Evolutionary conservation across 1,284 basidiomycete species (phyloP), one percentile per base, ranked within the genome.

Genomic region (Fomes fomentarius): DNA sequence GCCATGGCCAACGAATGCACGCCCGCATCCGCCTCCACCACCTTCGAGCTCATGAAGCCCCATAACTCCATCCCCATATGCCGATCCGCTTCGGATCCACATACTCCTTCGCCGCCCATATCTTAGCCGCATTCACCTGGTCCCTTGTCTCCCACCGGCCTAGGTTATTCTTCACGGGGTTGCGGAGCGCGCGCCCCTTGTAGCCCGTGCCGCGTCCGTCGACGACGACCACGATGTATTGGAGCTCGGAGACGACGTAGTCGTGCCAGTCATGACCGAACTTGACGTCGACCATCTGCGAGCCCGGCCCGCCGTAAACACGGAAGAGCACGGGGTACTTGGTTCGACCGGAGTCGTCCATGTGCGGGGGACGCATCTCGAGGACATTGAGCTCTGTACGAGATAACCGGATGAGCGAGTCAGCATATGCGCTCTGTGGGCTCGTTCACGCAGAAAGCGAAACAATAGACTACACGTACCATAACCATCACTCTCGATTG

Each of bases 61-160:
- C 95, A 65, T 95, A 96, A 12, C 91, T 92, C 94, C 94, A 97
- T 42, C 94, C 94, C 93, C 94, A 96, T 33, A 98, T 87, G 0
- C 96, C 96, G 39, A 98, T 91, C 40, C 93, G 78, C 65, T 81
- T 84, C 37, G 84, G 77, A 69, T 96, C 94, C 3, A 93, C 87
- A 65, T 89, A 94, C 48, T 82, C 79, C 74, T 84, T 93, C 54
- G 80, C 78, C 9, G 83, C 89, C 89, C 89, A 93, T 38, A 83
- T 72, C 60, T 80, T 87, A 34, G 94, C 95, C 24, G 89, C 91
- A 50, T 87, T 88, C 52, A 96, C 81, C 71, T 97, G 94, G 74
- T 99, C 96, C 43, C 76, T 73, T 8, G 90, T 89, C 74, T 98
- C 96, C 71, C 83, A 89, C 65, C 85, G 85, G 0, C 96, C 96